Evolutionary conservation across 768 basidiomycete species (phyloP).

Genomic region (Boletus pseudo-olivaceus): DNA sequence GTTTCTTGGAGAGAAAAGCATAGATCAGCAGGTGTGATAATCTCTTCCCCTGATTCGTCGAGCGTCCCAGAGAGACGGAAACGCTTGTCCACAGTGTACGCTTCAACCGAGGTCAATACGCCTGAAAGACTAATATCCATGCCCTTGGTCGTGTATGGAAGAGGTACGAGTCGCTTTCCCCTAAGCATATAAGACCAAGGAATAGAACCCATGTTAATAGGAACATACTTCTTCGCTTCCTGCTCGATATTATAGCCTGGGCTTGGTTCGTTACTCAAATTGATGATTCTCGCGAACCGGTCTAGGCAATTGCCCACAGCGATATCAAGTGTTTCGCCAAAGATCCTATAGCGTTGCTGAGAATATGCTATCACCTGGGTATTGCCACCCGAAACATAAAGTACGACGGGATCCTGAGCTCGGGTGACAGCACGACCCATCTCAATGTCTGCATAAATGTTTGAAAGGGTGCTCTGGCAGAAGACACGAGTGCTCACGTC

Average conservation of each 20-base stretch:
- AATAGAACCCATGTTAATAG: neutral
- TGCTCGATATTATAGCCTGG: slow-evolving; percentile 98
- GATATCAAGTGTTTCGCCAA: slow-evolving; percentile 97
- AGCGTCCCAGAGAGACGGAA: slow-evolving; percentile 51
- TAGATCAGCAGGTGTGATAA: slow-evolving; percentile 91
- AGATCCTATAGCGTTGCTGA: slow-evolving; percentile 94
- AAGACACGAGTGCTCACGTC: slow-evolving; percentile 57
- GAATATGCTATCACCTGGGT: slow-evolving; percentile 99
- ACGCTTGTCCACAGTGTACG: slow-evolving; percentile 83
- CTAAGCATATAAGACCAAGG: slow-evolving; percentile 37
- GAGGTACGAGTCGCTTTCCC: slow-evolving; percentile 73
- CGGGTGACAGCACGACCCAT: slow-evolving; percentile 96
- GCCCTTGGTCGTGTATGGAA: slow-evolving; percentile 96
- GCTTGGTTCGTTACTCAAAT: slow-evolving; percentile 90
- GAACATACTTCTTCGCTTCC: slow-evolving; percentile 77
- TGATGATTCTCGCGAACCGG: slow-evolving; percentile 92
- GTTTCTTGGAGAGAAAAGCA: slow-evolving; percentile 98
- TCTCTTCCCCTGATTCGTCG: slow-evolving; percentile 48
- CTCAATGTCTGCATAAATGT: slow-evolving; percentile 75
- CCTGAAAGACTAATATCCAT: slow-evolving; percentile 99
- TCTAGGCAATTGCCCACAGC: slow-evolving; percentile 99
- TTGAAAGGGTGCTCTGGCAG: neutral
- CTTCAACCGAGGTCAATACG: slow-evolving; percentile 82
- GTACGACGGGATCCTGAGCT: slow-evolving; percentile 91
- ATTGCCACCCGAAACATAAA: slow-evolving; percentile 98